These are phyloP conservation scores for Trichoderma sp. DNA, from an alignment of 2,329 filamentous ascomycete species.

Conservation along the genomic window DNA sequence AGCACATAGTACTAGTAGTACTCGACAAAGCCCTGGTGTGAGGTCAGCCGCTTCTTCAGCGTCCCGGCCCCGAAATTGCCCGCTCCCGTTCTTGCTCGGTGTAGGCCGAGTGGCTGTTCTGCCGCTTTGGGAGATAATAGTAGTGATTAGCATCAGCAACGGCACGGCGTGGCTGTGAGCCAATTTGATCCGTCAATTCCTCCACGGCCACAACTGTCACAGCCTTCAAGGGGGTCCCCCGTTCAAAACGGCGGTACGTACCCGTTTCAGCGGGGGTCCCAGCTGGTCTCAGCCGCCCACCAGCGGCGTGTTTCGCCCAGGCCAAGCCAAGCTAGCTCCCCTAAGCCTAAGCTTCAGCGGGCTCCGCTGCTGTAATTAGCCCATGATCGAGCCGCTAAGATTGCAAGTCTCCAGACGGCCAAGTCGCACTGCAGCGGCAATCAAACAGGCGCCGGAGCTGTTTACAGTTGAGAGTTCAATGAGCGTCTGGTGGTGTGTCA, in stretches of 20 bases:
- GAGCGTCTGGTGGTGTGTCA: no score
- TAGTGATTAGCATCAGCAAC: not conserved
- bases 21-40: not conserved
- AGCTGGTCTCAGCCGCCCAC: constrained; percentile 16
- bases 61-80: not conserved
- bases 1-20: no score
- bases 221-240: not conserved
- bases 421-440: not conserved
- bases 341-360: constrained; percentile 8
- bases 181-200: not conserved
- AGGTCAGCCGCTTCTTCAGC: not conserved
- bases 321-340: not conserved
- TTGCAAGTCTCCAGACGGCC: not conserved
- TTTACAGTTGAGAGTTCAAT: not conserved
- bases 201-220: not conserved
- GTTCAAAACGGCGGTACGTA: constrained; percentile 8
- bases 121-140: constrained; percentile 9
- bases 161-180: not conserved
- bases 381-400: constrained; percentile 17
- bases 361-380: constrained; percentile 13
- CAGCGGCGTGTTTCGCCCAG: constrained; percentile 16
- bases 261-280: constrained; percentile 13
- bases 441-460: not conserved
- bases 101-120: constrained; percentile 11
- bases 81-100: constrained; percentile 6